Evolutionary conservation across 768 basidiomycete genomes (phyloP).

Genomic region (Asterophora parasitica): DNA sequence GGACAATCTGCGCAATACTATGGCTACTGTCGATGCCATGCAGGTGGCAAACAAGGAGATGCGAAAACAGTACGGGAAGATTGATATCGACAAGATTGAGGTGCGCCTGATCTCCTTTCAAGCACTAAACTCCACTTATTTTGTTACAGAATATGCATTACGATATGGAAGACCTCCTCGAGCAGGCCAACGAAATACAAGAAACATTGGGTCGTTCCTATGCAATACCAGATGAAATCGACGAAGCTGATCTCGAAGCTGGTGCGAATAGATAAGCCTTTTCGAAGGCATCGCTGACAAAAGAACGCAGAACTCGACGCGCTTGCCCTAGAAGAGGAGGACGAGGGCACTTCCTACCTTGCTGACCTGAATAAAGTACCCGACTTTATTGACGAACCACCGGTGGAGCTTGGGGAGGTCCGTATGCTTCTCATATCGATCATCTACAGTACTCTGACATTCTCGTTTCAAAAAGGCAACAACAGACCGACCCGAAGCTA

Average conservation of each 20-base stretch:
- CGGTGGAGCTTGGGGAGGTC: slow-evolving; percentile 65
- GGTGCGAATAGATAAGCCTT: slow-evolving; percentile 42
- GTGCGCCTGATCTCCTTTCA: slow-evolving; percentile 37
- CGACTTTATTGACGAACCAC: slow-evolving; percentile 89
- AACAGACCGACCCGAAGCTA: slow-evolving; percentile 43
- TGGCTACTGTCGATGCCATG: slow-evolving; percentile 99
- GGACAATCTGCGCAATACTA: slow-evolving; percentile 97
- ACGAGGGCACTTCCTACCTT: slow-evolving; percentile 87
- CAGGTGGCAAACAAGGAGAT: slow-evolving; percentile 93
- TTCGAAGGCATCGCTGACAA: not conserved
- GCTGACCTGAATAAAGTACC: slow-evolving; percentile 82
- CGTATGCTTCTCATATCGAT: slow-evolving; percentile 14
- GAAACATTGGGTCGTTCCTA: slow-evolving; percentile 92
- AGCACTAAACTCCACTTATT: not conserved
- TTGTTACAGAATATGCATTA: slow-evolving; percentile 78
- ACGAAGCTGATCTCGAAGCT: slow-evolving; percentile 96
- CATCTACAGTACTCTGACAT: not conserved
- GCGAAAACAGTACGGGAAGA: slow-evolving; percentile 94
- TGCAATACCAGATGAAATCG: slow-evolving; percentile 94
- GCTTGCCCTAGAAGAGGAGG: slow-evolving; percentile 85
- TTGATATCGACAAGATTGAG: slow-evolving; percentile 98
- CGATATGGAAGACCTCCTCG: slow-evolving; percentile 96
- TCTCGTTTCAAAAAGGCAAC: slow-evolving; percentile 28
- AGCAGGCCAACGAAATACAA: slow-evolving; percentile 97
- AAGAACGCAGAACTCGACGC: slow-evolving; percentile 82